Base-by-base conservation (phyloP, 2,329 filamentous ascomycete genomes). In the Coniochaeta pulveracea region DNA sequence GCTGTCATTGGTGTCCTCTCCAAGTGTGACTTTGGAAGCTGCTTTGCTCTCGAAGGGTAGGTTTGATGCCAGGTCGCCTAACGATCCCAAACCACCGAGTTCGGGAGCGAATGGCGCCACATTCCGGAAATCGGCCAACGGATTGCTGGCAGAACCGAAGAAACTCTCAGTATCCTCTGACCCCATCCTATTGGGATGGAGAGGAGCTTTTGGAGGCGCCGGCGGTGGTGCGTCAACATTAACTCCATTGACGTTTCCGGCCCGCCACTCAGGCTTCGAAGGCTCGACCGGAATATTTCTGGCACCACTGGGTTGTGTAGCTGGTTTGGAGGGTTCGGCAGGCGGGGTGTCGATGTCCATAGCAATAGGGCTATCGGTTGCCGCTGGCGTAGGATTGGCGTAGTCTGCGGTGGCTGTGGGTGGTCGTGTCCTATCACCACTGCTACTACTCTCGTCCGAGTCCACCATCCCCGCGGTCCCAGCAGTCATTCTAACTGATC, bases 311-410 rank as follows among this genome's bases (percentile, higher is more conserved):
- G 45, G 36, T 14, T 52, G 47, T 10, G 47, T 25, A 8, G 40
- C 37, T 10, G 47, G 41, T 8, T 32, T 31, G 3, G 40, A 15
- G 17, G 46, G 40, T 19, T 40, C 42, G 3, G 43, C 38, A 25
- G 45, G 34, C 40, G 49, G 17, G 34, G 40, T 63, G 44, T 80
- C 75, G 33, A 80, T 76, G 41, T 80, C 75, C 75, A 80, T 80
- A 10, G 73, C 71, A 37, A 66, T 70, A 3, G 72, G 68, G 40
- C 66, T 73, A 22, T 60, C 60, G 9, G 51, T 25, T 49, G 14
- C 43, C 40, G 5, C 40, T 36, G 3, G 50, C 5, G 47, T 40
- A 30, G 39, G 33, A 5, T 40, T 57, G 56, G 35, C 55, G 48
- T 27, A 55, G 53, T 24, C 48, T 39, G 55, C 56, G 51, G 24